Evolutionary conservation across 139 green algal species (phyloP), one percentile per base, ranked within the genome.

Genomic region (Mychonastes homosphaera): DNA sequence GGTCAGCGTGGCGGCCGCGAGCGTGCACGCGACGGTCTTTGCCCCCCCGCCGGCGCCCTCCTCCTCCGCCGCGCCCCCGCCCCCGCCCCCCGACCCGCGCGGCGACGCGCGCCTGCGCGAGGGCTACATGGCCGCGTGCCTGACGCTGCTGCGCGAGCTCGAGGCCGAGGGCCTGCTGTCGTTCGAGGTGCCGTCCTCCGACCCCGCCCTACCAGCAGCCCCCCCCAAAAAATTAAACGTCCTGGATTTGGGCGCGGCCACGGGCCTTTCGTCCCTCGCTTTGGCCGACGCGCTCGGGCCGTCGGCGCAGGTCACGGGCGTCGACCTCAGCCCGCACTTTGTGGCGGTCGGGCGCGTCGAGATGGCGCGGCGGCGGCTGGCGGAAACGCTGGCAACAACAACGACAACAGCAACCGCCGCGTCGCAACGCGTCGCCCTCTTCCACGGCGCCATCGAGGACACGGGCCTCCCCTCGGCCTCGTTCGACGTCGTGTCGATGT

Each of bases 281-380:
- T 69, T 91, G 32, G 51, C 71, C 28, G 15, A 58, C 10, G 59
- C 67, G 6, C 87, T 91, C 36, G n/a, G n/a, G n/a, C 84, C 82
- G 3, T 62, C 46, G 0, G 65, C 73, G 0, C 39, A 69, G 0
- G 63, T 92, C 33, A 86, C 75, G 16, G 84, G 75, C 13, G n/a
- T 90, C 0, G 84, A 92, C 59, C 73, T 90, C 16, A 83, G 69
- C 3, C 79, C 82, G 2, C 60, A 90, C 68, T 84, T 90, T 60
- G 33, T 92, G 30, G 79, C 82, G 6, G 82, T 86, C 19, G 84
- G 74, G 6, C 35, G 26, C 35, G 76, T 77, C 44, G 52, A 82
- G 55, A 72, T 85, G 63, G 44, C 67, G 27, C 56, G 74, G 53
- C 63, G 74, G 3, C 38, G 67, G 60, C 57, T 64, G 36, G 40